Percentiles rank a stretch among this genome's conserved stretches.
These are phyloP conservation scores for Tricharina praecox DNA, from an alignment of 495 filamentous ascomycete species.

Conservation along the genomic window DNA sequence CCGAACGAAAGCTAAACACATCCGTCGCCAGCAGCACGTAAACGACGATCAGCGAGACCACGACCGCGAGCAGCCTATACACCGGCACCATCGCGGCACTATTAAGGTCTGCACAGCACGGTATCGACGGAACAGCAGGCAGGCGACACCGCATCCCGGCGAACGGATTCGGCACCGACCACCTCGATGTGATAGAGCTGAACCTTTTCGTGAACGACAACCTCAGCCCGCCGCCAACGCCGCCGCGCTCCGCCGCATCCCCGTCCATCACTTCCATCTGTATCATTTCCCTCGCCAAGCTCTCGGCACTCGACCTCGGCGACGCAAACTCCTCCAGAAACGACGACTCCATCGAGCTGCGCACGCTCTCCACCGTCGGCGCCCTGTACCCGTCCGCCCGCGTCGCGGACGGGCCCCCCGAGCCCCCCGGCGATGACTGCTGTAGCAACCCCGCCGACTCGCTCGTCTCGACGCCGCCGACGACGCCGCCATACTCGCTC, in stretches of 20 bases:
- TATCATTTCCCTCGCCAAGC: conserved; percentile 59
- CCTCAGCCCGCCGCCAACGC: conserved; percentile 34
- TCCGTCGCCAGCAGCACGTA: conserved; percentile 76
- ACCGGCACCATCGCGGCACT: conserved; percentile 34
- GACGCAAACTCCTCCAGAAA: conserved; percentile 28
- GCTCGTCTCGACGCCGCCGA: too few species aligned
- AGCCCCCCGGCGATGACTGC: conserved; percentile 35
- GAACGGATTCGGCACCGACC: conserved; percentile 29
- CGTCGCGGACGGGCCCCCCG: conserved; percentile 14
- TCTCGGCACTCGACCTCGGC: conserved; percentile 31
- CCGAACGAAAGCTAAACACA: conserved; percentile 42
- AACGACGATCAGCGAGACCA: conserved; percentile 55
- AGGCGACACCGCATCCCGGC: conserved; percentile 19
- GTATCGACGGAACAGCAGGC: conserved; percentile 17
- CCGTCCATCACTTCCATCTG: conserved; percentile 79
- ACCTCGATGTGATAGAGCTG: conserved; percentile 33
- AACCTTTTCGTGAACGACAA: conserved; percentile 34
- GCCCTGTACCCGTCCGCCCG: conserved; percentile 43
- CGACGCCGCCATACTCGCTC: conserved; percentile 30
- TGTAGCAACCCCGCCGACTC: too few species aligned
- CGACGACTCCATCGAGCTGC: conserved; percentile 42
- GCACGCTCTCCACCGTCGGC: conserved; percentile 55
- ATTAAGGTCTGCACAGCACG: conserved; percentile 6
- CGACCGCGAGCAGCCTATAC: conserved; percentile 53
- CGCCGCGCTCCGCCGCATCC: conserved; percentile 32